These are phyloP conservation scores for Penicillium vulpinum DNA, from an alignment of 2,329 filamentous ascomycete genomes.

Conservation along the genomic window DNA sequence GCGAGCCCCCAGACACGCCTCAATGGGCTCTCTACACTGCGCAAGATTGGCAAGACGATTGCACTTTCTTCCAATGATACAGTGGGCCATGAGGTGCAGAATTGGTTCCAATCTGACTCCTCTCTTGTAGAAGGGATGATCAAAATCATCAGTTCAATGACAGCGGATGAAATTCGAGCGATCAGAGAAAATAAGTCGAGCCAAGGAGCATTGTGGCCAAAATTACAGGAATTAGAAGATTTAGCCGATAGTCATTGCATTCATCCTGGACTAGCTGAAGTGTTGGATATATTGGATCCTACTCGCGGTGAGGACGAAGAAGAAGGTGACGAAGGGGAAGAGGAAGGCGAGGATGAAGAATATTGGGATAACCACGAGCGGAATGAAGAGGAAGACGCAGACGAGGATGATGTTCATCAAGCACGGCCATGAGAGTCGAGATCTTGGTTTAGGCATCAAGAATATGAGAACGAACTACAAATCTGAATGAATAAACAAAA, in stretches of 20 bases:
- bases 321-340: not conserved
- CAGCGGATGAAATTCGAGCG: conserved; percentile 1
- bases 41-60: conserved; percentile 24
- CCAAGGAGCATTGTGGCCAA: not conserved
- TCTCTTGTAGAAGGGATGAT: conserved; percentile 16
- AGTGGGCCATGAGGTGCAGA: conserved; percentile 16
- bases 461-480: not conserved
- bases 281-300: not conserved
- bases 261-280: not conserved
- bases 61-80: conserved; percentile 4
- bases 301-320: not conserved
- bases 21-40: conserved; percentile 19
- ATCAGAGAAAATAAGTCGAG: conserved; percentile 12
- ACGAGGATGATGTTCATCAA: not conserved
- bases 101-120: conserved; percentile 5
- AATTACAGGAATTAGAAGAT: conserved; percentile 7
- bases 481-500: not conserved
- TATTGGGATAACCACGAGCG: no score
- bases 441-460: not conserved
- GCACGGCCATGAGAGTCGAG: not conserved
- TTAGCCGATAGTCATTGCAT: conserved; percentile 2
- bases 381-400: no score
- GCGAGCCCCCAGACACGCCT: conserved; percentile 8
- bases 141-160: not conserved
- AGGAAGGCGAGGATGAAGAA: not conserved